Evolutionary conservation across 1,139 yeast species (phyloP).

Genomic region (Nakaseomyces nivariensis): DNA sequence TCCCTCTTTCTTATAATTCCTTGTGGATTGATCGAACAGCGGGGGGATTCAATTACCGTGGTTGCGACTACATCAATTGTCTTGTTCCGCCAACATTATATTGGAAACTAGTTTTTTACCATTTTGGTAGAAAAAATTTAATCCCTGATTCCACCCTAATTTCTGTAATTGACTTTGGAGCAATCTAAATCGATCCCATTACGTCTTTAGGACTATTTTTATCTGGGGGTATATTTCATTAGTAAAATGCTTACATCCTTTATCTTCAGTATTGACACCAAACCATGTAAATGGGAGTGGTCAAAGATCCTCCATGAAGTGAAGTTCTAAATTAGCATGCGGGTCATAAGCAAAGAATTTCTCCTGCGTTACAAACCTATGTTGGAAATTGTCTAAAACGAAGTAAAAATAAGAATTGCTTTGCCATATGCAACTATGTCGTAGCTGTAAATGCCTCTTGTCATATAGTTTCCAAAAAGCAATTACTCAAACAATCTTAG

Average conservation of each 20-base stretch:
- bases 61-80: constrained; percentile 12
- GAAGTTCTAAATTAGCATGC: too few species aligned
- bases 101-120: constrained; percentile 12
- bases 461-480: background rate
- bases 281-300: too few species aligned
- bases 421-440: too few species aligned
- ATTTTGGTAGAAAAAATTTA: constrained; percentile 8
- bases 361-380: too few species aligned
- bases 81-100: constrained; percentile 8
- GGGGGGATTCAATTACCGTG: constrained; percentile 7
- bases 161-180: constrained; percentile 9
- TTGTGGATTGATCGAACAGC: background rate
- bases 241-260: too few species aligned
- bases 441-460: too few species aligned
- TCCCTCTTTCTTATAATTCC: background rate
- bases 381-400: too few species aligned
- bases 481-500: background rate
- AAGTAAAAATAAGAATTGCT: too few species aligned
- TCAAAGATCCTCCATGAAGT: too few species aligned
- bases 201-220: constrained; percentile 2
- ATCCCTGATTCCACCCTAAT: constrained; percentile 4
- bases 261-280: too few species aligned
- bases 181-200: constrained; percentile 4
- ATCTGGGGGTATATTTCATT: constrained; percentile 3
- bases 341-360: too few species aligned